Base-by-base conservation (phyloP, 495 filamentous ascomycete species). In the Talaromyces trachyspermus region DNA sequence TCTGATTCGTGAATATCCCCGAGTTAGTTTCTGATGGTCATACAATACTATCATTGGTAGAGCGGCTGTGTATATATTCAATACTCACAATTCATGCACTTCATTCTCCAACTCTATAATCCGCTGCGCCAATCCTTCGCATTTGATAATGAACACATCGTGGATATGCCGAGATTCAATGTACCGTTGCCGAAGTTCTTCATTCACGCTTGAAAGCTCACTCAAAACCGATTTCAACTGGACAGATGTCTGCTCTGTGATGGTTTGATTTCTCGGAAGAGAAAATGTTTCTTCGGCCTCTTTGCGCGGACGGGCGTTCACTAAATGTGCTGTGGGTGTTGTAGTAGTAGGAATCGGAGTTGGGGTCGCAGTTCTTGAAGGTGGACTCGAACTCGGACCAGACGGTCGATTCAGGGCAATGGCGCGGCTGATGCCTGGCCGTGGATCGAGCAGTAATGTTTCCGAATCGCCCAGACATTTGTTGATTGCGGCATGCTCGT, bases 131-230 rank as follows among this genome's bases (percentile, higher is more conserved):
- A 65, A 46, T 11, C 44, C 54, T 18, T 60, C 56, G 26, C 63
- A 60, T 41, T 60, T 59, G 5, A 49, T 54, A n/a, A 51, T 58
- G 36, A 59, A 59, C 9, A 61, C 26, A 19, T 65, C 54, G 39
- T 64, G 59, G 17, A 70, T 68, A 22, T 62, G 50, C n/a, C 43
- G 45, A 1, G 63, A 54, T 46, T 70, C 67, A 11, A 49, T 53
- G 39, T 57, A 60, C 1, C 67, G 61, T 23, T 56, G 45, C n/a
- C 54, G 27, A 11, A 68, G 35, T 30, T 67, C 60, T 3, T 25
- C 23, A 43, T 62, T 60, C n/a, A 67, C 45, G 5, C 29, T 43
- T 5, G 55, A 57, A 0, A 67, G 46, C 33, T 69, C 60, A 7
- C 41, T 35, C 25, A 63, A 44, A 4, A 70, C 45, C 10, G 29